Evolutionary conservation across 2,329 filamentous ascomycete species (phyloP).

Genomic region (Tolypocladium endophyticum): DNA sequence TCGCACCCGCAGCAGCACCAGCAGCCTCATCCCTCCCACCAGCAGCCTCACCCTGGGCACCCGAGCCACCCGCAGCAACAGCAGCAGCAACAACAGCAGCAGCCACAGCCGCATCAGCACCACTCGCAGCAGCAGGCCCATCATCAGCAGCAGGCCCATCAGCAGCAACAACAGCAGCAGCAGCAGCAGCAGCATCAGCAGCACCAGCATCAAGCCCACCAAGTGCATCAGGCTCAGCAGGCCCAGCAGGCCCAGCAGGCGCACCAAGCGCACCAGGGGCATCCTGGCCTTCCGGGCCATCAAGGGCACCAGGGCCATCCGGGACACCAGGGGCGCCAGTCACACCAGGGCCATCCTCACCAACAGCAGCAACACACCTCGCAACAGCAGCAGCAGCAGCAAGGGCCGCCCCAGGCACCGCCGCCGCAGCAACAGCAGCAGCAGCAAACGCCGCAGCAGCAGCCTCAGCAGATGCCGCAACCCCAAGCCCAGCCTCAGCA

Average conservation of each 20-base stretch:
- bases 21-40: constrained; percentile 19
- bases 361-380: constrained; percentile 17
- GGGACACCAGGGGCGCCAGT: constrained; percentile 14
- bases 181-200: constrained; percentile 7
- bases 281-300: constrained; percentile 10
- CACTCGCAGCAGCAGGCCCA: constrained; percentile 17
- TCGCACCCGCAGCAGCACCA: constrained; percentile 30
- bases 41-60: constrained; percentile 7
- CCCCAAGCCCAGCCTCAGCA: constrained; percentile 8
- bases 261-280: constrained; percentile 10
- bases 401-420: constrained; percentile 13
- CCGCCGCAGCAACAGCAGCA: constrained; percentile 14
- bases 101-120: constrained; percentile 13
- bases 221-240: constrained; percentile 15
- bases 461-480: constrained; percentile 13
- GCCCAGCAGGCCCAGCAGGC: constrained; percentile 8
- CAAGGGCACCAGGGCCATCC: constrained; percentile 8
- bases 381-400: constrained; percentile 14
- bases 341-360: constrained; percentile 11
- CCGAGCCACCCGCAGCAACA: constrained; percentile 18
- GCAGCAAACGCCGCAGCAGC: constrained; percentile 10
- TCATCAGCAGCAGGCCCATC: constrained; percentile 18
- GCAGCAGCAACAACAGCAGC: constrained; percentile 20
- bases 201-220: constrained; percentile 5
- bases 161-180: constrained; percentile 15